Evolutionary conservation across 768 basidiomycete species (phyloP), one percentile per base, ranked within the genome.

Genomic region (Lanmaoa rubissima): DNA sequence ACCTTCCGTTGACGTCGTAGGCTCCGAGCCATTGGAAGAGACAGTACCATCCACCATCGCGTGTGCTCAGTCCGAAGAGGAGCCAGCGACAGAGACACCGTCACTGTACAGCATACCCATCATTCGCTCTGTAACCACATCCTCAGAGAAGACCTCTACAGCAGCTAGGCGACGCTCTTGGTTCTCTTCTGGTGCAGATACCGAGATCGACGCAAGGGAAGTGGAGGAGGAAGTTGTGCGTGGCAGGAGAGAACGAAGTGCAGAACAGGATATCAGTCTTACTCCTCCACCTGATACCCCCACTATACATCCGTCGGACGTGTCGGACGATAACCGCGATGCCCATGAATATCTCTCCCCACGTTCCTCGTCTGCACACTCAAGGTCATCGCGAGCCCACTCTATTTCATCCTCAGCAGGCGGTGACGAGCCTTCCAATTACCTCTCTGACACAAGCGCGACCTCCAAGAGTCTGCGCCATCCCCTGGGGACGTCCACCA

Each of bases 121-220:
- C 21, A 36, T 58, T 51, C 68, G 66, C 8, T 53, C 75, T 14
- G 48, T 58, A 11, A 68, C 73, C 7, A 41, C 58, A 9, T 59
- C 69, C 8, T 45, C 67, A 54, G 63, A 67, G 14, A 62, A 56
- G 42, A 56, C 60, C 0, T 63, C 75, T 5, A 65, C 68, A 17
- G 57, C 71, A 14, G 69, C 70, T 16, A 71, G 71, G 47, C 79
- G 80, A n/a, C 77, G 76, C 12, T 84, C 80, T 17, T 87, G 85
- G 85, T 86, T 87, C 59, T 74, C 78, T 19, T 69, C 71, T 35
- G 68, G 77, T n/a, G 69, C 70, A 26, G 78, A 69, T 40, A 77
- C 77, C 12, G 78, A 76, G 28, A 39, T 65, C 11, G 68, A 57
- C 40, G 44, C 51, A 21, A 64, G 59, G 31, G 63, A 65, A 17